These are phyloP conservation scores for Bryoerythrophyllum caledonicum DNA, from an alignment of 225 moss, liverwort and hornwort species.

Conservation along the genomic window DNA sequence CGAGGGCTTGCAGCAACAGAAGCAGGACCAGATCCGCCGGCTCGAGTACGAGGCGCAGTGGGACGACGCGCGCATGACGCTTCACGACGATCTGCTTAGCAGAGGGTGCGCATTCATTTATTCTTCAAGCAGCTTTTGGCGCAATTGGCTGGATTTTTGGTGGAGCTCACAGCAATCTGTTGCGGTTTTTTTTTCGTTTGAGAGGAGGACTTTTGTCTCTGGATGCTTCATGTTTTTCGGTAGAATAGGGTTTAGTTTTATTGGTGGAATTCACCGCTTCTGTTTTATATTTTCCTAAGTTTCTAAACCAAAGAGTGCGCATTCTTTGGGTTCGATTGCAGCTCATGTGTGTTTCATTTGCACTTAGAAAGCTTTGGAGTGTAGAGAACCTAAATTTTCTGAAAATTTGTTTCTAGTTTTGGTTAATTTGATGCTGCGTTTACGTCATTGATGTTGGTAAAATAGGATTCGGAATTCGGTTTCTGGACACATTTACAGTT, in stretches of 20 bases:
- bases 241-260: background rate
- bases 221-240: background rate
- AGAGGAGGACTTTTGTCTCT: background rate
- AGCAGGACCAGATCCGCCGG: constrained; percentile 23
- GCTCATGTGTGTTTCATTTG: background rate
- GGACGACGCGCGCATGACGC: constrained; percentile 73
- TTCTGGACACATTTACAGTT: no score
- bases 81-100: constrained; percentile 85
- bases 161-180: no score
- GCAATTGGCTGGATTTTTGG: background rate
- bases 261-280: background rate
- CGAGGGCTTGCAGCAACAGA: constrained; percentile 16
- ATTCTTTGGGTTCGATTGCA: no score
- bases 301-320: constrained; percentile 70
- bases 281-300: no score
- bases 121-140: background rate
- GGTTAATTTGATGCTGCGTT: no score
- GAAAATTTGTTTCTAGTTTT: no score
- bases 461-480: no score
- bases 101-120: constrained; percentile 60
- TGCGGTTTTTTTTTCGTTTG: no score
- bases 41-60: constrained; percentile 36
- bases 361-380: background rate
- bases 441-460: no score
- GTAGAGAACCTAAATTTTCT: background rate